Evolutionary conservation across 139 green algal species (phyloP).

Genomic region (Prasinococcaceae sp.): DNA sequence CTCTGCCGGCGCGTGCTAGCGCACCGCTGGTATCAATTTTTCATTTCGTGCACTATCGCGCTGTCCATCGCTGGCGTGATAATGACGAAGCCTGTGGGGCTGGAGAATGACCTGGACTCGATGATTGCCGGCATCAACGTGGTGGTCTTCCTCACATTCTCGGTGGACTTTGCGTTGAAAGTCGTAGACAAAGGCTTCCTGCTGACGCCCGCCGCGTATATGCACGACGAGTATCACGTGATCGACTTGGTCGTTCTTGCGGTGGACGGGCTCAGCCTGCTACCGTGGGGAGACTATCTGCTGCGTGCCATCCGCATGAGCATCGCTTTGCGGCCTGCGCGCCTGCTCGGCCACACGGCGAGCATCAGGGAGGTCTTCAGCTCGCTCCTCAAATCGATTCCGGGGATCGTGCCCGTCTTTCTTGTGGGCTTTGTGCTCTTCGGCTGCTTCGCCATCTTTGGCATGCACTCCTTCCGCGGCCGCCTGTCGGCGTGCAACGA

Average conservation of each 20-base stretch:
- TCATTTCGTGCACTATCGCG: too few species aligned
- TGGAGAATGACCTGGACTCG: constrained; percentile 16
- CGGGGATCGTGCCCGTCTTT: constrained; percentile 34
- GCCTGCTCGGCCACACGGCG: constrained; percentile 24
- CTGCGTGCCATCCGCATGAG: constrained; percentile 31
- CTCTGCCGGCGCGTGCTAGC: too few species aligned
- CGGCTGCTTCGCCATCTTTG: constrained; percentile 48
- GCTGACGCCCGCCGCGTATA: constrained; percentile 7
- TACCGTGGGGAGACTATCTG: constrained; percentile 4
- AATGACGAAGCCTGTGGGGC: constrained; percentile 22
- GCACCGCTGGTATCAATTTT: too few species aligned
- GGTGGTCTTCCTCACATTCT: constrained; percentile 33
- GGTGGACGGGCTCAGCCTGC: constrained; percentile 42
- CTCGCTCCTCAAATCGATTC: constrained; percentile 32
- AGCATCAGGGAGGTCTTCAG: constrained; percentile 41
- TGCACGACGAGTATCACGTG: constrained; percentile 23
- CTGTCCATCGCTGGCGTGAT: constrained; percentile 21
- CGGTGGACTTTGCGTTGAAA: constrained; percentile 35
- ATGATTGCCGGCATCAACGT: constrained; percentile 39
- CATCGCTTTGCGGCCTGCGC: constrained; percentile 33
- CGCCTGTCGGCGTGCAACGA: constrained; percentile 5
- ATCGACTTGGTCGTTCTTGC: constrained; percentile 35
- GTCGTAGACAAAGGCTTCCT: constrained; percentile 1
- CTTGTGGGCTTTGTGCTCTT: constrained; percentile 44
- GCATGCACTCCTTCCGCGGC: constrained; percentile 32